Evolutionary conservation across 2,329 filamentous ascomycete species (phyloP), one percentile per base, ranked within the genome.

Genomic region (Aspergillus pseudoviridinutans): DNA sequence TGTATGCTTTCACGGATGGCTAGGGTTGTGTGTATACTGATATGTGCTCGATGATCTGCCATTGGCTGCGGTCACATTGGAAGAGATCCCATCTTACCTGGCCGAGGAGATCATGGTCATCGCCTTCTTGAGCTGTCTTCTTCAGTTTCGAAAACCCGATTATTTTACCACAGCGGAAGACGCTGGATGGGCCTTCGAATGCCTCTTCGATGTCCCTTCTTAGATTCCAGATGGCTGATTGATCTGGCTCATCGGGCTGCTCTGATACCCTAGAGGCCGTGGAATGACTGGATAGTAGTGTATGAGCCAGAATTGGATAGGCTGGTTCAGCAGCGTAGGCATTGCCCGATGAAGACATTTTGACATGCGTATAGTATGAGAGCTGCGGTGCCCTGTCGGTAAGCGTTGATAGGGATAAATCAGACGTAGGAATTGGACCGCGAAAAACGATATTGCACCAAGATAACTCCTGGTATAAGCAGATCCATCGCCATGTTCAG

Each of bases 121-220:
- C 63, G 17, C 57, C 63, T 22, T 68, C 63, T 8, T 59, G 63
- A 38, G 53, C 59, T 59, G 57, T 62, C 32, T 55, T 55, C 51
- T 62, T 65, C 25, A 72, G 55, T 29, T 62, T 64, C 5, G 73
- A 75, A 52, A 75, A 67, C 0, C 71, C 72, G 24, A 73, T 65
- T 10, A 73, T 61, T n/a, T 54, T 60, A 0, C 73, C 72, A 12
- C 54, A 62, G 14, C 65, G 67, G 42, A 75, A 71, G 1, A 73
- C 28, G 1, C 51, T 50, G 3, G 54, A 49, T 4, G 50, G 50
- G 17, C 22, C n/a, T 41, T 60, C 53, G 14, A 70, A 62, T 8
- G 68, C 66, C 2, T 53, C 49, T 32, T 59, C 27, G 59, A 68
- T 67, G 49, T 69, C 65, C 22, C 53, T 28, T 46, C 60, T 54